phyloP scores from a whole-genome alignment of 495 filamentous ascomycete species.

The Rusavskia elegans region DNA sequence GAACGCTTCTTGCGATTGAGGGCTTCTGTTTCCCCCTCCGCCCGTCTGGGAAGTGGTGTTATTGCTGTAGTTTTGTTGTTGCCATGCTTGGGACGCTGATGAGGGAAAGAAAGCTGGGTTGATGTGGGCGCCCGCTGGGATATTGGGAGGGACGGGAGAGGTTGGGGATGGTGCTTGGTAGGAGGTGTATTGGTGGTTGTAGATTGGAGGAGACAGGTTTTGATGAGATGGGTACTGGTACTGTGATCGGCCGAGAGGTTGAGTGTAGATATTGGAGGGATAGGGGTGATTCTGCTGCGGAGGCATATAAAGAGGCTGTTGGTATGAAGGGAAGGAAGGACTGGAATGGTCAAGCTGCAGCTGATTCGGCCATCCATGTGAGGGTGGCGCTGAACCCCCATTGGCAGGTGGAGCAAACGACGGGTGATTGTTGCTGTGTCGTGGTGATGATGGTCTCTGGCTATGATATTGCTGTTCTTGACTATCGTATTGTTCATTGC shows the following conservation, averaged over 20 bases:
- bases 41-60: conserved; percentile 1
- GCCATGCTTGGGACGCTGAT: no score
- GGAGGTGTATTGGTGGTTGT: conserved; percentile 24
- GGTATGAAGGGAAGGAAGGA: background rate
- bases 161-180: conserved; percentile 24
- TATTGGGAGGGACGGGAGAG: conserved; percentile 9
- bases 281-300: conserved; percentile 8
- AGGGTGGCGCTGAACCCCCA: background rate
- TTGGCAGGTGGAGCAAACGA: background rate
- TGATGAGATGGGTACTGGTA: conserved; percentile 17
- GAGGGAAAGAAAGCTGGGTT: conserved; percentile 47
- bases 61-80: no score
- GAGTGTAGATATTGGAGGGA: conserved; percentile 5
- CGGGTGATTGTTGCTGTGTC: background rate
- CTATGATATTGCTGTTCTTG: conserved; percentile 9
- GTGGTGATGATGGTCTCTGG: background rate
- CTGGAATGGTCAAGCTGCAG: background rate
- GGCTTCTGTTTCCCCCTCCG: background rate
- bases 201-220: conserved; percentile 12
- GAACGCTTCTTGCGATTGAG: conserved; percentile 10
- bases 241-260: conserved; percentile 16
- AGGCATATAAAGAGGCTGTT: background rate
- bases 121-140: conserved; percentile 39
- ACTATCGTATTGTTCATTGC: conserved; percentile 19
- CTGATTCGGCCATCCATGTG: background rate